Evolutionary conservation across 2,329 filamentous ascomycete genomes (phyloP), one percentile per base, ranked within the genome.

Genomic region (Dichotomopilus funicola): DNA sequence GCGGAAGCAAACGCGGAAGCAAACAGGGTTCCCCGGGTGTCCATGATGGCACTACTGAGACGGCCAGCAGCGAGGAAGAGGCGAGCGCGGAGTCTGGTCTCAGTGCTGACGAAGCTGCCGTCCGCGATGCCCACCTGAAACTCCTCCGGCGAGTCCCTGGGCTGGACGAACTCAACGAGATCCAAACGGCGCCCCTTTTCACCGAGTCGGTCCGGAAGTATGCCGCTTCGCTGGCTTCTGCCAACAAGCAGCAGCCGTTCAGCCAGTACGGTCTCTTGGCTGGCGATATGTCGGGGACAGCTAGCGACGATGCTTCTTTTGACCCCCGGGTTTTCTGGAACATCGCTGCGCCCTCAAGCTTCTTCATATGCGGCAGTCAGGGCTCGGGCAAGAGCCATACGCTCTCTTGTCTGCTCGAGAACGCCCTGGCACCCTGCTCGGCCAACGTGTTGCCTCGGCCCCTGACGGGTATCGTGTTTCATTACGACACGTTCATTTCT

Each of bases 321-420:
- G 69, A 72, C 13, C 64, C 67, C 1, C 64, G 75, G 0, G 51
- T 78, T 0, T 76, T 74, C 43, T 73, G 75, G 65, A 79, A 79
- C 51, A 69, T 78, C 2, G 62, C 74, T 0, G 67, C 71, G 0
- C 83, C 83, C 0, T 81, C 78, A 0, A 85, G 81, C 12, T 72
- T 75, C 4, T 86, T 86, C 67, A 80, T 86, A 36, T 86, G 83
- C 53, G 82, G 83, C 1, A 81, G 79, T 19, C 82, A 86, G 57
- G 82, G 83, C 1, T 82, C 79, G 0, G 83, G 83, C 0, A 86
- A 86, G 64, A 83, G 79, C 46, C 82, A 86, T 57, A 83, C 80
- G 0, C 70, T 85, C 1, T 78, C 78, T 1, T 81, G 76, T 49
- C 59, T 81, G 1, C 64, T 81, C 0, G 83, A 87, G 63, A 83